A percentile compares a stretch with the other conserved stretches of the same genome.
phyloP scores from a whole-genome alignment of 768 basidiomycete genomes.

The Cytidiella melzeri region DNA sequence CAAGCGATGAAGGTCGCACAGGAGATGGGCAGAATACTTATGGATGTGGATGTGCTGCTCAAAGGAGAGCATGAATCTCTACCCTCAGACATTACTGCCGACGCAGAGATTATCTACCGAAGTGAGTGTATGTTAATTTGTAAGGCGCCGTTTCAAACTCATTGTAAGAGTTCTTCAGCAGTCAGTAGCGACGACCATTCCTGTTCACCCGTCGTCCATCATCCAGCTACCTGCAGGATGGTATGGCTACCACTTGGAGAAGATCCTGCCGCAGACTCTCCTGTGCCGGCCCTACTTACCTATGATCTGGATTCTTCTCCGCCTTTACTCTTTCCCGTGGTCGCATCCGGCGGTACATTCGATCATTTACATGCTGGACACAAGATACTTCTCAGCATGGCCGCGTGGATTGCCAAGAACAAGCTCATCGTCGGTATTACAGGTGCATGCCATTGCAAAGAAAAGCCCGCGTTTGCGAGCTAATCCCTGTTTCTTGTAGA shows the following conservation, averaged over 20 bases:
- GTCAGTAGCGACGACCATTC: not conserved
- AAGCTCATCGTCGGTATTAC: slow-evolving; percentile 91
- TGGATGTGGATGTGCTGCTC: slow-evolving; percentile 76
- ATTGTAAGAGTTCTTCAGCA: not conserved
- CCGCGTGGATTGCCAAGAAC: slow-evolving; percentile 67
- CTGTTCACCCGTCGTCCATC: not conserved
- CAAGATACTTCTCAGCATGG: slow-evolving; percentile 93
- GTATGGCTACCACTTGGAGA: slow-evolving; percentile 9
- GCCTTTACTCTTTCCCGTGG: slow-evolving; percentile 48
- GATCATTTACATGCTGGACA: slow-evolving; percentile 98
- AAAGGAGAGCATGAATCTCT: slow-evolving; percentile 45
- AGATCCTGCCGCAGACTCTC: slow-evolving; percentile 8
- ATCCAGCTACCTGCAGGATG: slow-evolving; percentile 5
- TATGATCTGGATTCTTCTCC: slow-evolving; percentile 8
- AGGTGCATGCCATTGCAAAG: slow-evolving; percentile 49
- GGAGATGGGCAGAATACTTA: slow-evolving; percentile 57
- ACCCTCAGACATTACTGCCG: slow-evolving; percentile 29
- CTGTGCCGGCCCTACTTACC: slow-evolving; percentile 3
- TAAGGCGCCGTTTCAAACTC: not conserved
- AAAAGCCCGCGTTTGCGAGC: no score
- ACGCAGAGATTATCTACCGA: slow-evolving; percentile 27
- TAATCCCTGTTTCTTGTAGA: slow-evolving; percentile 36
- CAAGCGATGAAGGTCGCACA: slow-evolving; percentile 76
- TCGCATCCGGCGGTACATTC: slow-evolving; percentile 93
- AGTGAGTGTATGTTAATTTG: slow-evolving; percentile 13